A percentile compares a stretch with the other conserved stretches of the same genome.
phyloP scores from a whole-genome alignment of 139 green algal species.

The Chlamydomonas sp. region DNA sequence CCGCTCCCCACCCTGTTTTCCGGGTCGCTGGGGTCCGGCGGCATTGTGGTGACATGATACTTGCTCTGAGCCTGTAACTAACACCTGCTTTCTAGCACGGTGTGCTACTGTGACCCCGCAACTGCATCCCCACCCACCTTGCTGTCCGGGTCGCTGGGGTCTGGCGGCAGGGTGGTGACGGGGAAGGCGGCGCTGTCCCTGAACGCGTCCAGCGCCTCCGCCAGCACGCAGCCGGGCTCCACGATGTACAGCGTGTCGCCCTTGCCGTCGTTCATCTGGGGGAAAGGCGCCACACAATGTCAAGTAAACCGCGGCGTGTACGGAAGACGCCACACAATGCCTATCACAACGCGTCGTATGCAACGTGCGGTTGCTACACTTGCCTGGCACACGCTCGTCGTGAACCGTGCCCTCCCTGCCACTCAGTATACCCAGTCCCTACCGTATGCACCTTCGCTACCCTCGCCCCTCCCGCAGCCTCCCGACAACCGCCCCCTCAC shows the following conservation, averaged over 20 bases:
- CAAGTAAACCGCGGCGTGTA: too few species aligned
- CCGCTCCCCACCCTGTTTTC: background rate
- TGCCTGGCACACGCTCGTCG: background rate
- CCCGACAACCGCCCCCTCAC: too few species aligned
- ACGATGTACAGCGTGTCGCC: constrained; percentile 39
- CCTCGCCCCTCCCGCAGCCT: too few species aligned
- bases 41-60: constrained; percentile 21
- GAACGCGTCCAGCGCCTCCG: constrained; percentile 49
- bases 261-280: background rate
- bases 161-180: constrained; percentile 23
- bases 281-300: too few species aligned
- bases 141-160: background rate
- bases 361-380: background rate
- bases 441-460: too few species aligned
- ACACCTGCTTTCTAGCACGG: too few species aligned
- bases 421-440: too few species aligned
- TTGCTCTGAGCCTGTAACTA: too few species aligned
- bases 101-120: background rate
- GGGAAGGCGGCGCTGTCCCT: constrained; percentile 52
- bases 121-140: constrained; percentile 2
- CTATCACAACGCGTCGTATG: background rate
- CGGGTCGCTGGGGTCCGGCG: background rate
- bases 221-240: constrained; percentile 40
- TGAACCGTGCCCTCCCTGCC: too few species aligned
- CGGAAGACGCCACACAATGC: too few species aligned